Base-by-base conservation (phyloP, 2,329 filamentous ascomycete species). In the Alternaria brassicicola region DNA sequence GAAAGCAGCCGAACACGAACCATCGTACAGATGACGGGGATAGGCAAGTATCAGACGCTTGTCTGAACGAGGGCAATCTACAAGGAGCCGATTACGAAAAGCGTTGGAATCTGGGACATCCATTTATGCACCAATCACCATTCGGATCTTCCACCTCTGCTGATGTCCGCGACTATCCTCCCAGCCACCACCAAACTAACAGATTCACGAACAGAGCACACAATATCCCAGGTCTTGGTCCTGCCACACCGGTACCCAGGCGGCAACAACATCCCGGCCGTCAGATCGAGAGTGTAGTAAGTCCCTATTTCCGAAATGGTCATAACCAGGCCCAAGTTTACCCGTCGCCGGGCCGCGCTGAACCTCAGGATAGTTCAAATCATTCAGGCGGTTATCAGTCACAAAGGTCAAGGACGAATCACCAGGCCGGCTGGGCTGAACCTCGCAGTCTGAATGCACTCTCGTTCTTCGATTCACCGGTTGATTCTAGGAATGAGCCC, bases 241-340 rank as follows among this genome's bases (percentile, higher is more conserved):
- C 57, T 1, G 23, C 60, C 9, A 68, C 66, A 3, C 68, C 66
- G 42, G 59, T 43, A 35, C 52, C 65, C 10, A 52, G 33, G n/a
- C 60, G 51, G 13, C 49, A 48, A 38, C 56, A 59, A 12, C 58
- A 66, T 42, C 60, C 67, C n/a, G 48, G 38, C 4, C 56, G 50
- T 15, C 62, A 66, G 54, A 51, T 65, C 48, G 64, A 73, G 43
- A 73, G 38, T 68, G 73, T 79, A 52, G 69, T 76, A 67, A 80
- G 78, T 73, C 76, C 78, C 9, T 79, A 78, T 61, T 79, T 80
- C 61, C 65, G 60, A 43, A 66, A 54, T 58, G 67, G 52, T 45
- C 63, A 56, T 60, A 61, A 49, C 36, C 56, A 58, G 58, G 59
- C 59, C 55, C 55, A 61, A 52, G 13, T 45, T 7, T 52, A 52